phyloP scores from a whole-genome alignment of 768 basidiomycete genomes.

The Russula virescens region DNA sequence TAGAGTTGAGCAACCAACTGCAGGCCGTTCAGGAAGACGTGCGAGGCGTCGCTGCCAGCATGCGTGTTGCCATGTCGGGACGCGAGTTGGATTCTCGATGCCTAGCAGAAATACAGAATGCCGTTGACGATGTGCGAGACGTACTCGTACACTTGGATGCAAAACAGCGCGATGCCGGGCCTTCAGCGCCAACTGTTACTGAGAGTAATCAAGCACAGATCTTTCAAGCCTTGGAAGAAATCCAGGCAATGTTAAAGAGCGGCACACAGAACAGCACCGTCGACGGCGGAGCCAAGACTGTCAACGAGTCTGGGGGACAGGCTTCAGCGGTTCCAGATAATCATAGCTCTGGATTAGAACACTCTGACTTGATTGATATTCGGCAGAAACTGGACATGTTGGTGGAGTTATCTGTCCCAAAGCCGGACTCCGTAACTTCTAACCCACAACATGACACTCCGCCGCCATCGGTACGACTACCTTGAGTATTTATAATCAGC shows the following conservation, averaged over 20 bases:
- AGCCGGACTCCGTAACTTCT: neutral
- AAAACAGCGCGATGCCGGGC: neutral
- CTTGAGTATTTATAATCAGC: neutral
- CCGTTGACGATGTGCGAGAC: conserved; percentile 10
- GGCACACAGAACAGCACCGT: conserved; percentile 35
- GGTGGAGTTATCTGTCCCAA: conserved; percentile 25
- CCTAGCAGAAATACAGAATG: conserved; percentile 22
- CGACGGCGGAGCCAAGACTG: conserved; percentile 12
- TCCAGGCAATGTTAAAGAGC: conserved; percentile 36
- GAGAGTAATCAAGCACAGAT: conserved; percentile 4
- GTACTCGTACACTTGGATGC: neutral
- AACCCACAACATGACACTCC: neutral
- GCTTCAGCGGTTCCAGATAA: conserved; percentile 23
- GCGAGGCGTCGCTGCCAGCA: conserved; percentile 4
- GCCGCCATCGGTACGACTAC: conserved; percentile 1
- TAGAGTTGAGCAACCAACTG: conserved; percentile 10
- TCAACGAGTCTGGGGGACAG: conserved; percentile 17
- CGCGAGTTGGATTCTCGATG: conserved; percentile 14
- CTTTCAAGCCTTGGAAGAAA: conserved; percentile 31
- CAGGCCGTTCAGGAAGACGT: conserved; percentile 17
- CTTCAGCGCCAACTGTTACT: neutral
- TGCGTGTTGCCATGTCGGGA: conserved; percentile 15
- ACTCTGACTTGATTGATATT: conserved; percentile 30
- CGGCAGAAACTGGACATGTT: conserved; percentile 37
- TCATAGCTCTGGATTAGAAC: conserved; percentile 5